phyloP scores from a whole-genome alignment of 2,329 filamentous ascomycete genomes.

The Myriosclerotinia curreyana region DNA sequence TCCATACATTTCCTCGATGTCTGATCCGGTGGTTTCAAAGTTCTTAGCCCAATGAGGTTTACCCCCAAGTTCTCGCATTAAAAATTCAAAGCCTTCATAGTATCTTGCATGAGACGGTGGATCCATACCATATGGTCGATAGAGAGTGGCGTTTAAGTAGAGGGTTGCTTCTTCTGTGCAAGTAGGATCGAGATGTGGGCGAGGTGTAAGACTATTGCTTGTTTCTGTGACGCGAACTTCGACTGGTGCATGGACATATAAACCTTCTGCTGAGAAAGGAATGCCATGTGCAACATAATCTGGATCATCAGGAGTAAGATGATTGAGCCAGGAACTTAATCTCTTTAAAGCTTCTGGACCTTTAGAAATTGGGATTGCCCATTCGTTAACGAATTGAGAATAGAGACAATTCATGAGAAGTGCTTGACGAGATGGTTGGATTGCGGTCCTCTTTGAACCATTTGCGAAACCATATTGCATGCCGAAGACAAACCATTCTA shows the following conservation, averaged over 20 bases:
- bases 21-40: conserved; percentile 60
- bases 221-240: conserved; percentile 86
- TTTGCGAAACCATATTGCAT: conserved; percentile 93
- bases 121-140: conserved; percentile 74
- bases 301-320: conserved; percentile 57
- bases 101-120: conserved; percentile 74
- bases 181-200: conserved; percentile 72
- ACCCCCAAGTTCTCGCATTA: conserved; percentile 82
- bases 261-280: conserved; percentile 72
- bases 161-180: conserved; percentile 66
- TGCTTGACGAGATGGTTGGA: conserved; percentile 76
- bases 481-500: conserved; percentile 96
- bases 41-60: conserved; percentile 94
- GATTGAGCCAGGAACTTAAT: conserved; percentile 80
- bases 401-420: conserved; percentile 97
- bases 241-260: conserved; percentile 86
- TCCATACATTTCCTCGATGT: conserved; percentile 68
- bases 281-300: conserved; percentile 65
- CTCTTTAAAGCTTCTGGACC: conserved; percentile 84
- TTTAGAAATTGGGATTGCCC: conserved; percentile 82
- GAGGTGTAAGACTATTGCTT: conserved; percentile 42
- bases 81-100: conserved; percentile 85
- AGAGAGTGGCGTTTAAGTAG: conserved; percentile 87
- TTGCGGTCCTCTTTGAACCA: conserved; percentile 64
- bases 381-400: conserved; percentile 98